phyloP scores from a whole-genome alignment of 2,329 filamentous ascomycete species.

The Fusarium setosum region DNA sequence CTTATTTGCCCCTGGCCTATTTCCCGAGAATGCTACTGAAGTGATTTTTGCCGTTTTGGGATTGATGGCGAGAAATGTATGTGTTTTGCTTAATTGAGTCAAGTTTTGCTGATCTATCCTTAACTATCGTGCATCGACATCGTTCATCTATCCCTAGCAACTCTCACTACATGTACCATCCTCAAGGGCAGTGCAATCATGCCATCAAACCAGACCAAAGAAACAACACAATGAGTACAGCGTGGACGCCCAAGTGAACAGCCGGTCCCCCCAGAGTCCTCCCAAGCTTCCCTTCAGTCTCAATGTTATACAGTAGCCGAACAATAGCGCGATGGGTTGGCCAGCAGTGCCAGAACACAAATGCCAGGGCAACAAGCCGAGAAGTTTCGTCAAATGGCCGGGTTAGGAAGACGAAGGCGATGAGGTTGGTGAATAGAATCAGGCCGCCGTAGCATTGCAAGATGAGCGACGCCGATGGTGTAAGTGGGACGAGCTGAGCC shows the following conservation, averaged over 20 bases:
- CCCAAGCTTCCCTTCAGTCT: not conserved
- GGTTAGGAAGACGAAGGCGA: slow-evolving; percentile 51
- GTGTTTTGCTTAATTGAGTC: too few species aligned
- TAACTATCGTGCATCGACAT: too few species aligned
- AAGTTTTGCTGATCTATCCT: too few species aligned
- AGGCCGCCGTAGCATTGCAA: slow-evolving; percentile 60
- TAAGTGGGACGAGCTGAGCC: slow-evolving; percentile 54
- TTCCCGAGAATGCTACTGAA: too few species aligned
- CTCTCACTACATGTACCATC: too few species aligned
- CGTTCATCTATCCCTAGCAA: too few species aligned
- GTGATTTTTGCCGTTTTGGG: too few species aligned
- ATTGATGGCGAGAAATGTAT: too few species aligned
- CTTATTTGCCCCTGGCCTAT: too few species aligned
- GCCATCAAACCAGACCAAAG: not conserved
- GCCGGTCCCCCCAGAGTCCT: not conserved
- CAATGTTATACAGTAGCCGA: slow-evolving; percentile 42
- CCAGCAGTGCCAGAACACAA: slow-evolving; percentile 61
- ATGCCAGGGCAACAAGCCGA: slow-evolving; percentile 49
- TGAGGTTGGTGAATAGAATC: slow-evolving; percentile 55
- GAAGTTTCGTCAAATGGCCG: slow-evolving; percentile 45
- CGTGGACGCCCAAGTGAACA: not conserved
- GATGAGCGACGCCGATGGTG: slow-evolving; percentile 50
- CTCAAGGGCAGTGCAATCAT: too few species aligned
- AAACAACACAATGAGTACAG: not conserved
- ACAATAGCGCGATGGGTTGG: slow-evolving; percentile 50